A percentile compares a stretch with the other conserved stretches of the same genome.
These are phyloP conservation scores for Neohortaea acidophila DNA, from an alignment of 495 filamentous ascomycete species.

Conservation along the genomic window DNA sequence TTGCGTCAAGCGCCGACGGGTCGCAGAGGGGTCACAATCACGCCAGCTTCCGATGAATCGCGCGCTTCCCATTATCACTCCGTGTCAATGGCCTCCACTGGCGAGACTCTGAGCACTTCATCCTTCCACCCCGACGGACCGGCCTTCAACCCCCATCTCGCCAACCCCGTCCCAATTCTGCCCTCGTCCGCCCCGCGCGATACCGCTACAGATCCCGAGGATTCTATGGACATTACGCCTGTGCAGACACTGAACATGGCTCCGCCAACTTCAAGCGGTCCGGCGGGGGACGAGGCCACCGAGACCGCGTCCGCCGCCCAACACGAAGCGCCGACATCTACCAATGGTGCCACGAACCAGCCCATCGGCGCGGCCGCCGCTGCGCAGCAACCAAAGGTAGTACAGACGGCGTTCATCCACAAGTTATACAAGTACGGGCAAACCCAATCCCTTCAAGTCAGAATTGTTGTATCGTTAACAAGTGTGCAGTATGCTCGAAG, in stretches of 20 bases:
- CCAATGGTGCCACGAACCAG: slow-evolving; percentile 18
- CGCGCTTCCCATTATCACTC: not conserved
- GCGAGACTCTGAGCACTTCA: slow-evolving; percentile 18
- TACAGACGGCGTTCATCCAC: slow-evolving; percentile 98
- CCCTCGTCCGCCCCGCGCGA: slow-evolving; percentile 22
- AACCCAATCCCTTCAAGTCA: not conserved
- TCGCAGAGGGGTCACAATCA: not conserved
- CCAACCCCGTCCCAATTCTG: slow-evolving; percentile 27
- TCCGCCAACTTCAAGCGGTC: slow-evolving; percentile 23
- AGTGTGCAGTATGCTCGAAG: slow-evolving; percentile 75
- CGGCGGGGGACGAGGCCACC: slow-evolving; percentile 18
- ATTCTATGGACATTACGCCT: slow-evolving; percentile 26
- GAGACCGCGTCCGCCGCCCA: slow-evolving; percentile 9
- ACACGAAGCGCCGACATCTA: not conserved
- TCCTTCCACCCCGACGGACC: slow-evolving; percentile 2
- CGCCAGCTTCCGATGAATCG: too few species aligned
- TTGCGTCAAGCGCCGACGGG: not conserved
- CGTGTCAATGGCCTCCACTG: slow-evolving; percentile 22
- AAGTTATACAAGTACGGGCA: slow-evolving; percentile 94
- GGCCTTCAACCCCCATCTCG: slow-evolving; percentile 2
- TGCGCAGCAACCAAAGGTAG: slow-evolving; percentile 89
- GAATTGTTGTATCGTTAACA: slow-evolving; percentile 26
- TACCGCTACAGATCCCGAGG: slow-evolving; percentile 15
- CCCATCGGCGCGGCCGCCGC: slow-evolving; percentile 57
- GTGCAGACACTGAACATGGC: slow-evolving; percentile 21